Conservation (phyloP, 108 stramenopile species). For the Cylindrotheca fusiformis region DNA sequence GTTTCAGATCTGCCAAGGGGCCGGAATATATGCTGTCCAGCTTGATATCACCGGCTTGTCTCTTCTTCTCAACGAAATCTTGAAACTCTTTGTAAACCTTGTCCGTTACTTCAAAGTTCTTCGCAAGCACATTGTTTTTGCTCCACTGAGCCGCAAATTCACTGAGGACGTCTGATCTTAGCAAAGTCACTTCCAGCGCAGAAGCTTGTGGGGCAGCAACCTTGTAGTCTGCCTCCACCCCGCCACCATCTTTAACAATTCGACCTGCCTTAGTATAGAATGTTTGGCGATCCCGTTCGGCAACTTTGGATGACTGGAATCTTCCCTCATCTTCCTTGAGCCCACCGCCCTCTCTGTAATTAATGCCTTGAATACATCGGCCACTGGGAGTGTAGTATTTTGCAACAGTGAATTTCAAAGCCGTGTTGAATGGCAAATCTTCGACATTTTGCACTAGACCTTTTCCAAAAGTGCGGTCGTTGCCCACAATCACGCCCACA, state of each 20-base stretch:
- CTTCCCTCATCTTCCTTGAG: slow-evolving; percentile 34
- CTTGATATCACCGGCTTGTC: slow-evolving; percentile 69
- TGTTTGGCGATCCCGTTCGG: slow-evolving; percentile 58
- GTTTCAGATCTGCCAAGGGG: slow-evolving; percentile 67
- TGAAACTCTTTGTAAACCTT: slow-evolving; percentile 72
- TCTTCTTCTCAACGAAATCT: slow-evolving; percentile 59
- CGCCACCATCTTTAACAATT: slow-evolving; percentile 88
- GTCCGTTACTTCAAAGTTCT: slow-evolving; percentile 78
- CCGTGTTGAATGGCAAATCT: slow-evolving; percentile 79
- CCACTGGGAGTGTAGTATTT: slow-evolving; percentile 98
- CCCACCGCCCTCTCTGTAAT: slow-evolving; percentile 75
- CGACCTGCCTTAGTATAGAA: slow-evolving; percentile 78
- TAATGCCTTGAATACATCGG: slow-evolving; percentile 86
- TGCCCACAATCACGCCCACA: slow-evolving; percentile 90
- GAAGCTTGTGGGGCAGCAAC: slow-evolving; percentile 81
- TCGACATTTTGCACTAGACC: slow-evolving; percentile 98
- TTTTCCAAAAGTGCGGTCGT: slow-evolving; percentile 93
- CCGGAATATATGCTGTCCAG: slow-evolving; percentile 67
- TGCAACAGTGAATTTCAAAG: slow-evolving; percentile 95
- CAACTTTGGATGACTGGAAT: slow-evolving; percentile 60
- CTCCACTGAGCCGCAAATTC: slow-evolving; percentile 90
- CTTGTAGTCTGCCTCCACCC: slow-evolving; percentile 89
- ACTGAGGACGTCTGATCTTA: slow-evolving; percentile 64
- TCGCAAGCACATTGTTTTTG: slow-evolving; percentile 59
- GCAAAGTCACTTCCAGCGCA: slow-evolving; percentile 82